A percentile compares a stretch with the other conserved stretches of the same genome.
Conservation (phyloP, 2,329 filamentous ascomycete species). For the Alternaria triticina region DNA sequence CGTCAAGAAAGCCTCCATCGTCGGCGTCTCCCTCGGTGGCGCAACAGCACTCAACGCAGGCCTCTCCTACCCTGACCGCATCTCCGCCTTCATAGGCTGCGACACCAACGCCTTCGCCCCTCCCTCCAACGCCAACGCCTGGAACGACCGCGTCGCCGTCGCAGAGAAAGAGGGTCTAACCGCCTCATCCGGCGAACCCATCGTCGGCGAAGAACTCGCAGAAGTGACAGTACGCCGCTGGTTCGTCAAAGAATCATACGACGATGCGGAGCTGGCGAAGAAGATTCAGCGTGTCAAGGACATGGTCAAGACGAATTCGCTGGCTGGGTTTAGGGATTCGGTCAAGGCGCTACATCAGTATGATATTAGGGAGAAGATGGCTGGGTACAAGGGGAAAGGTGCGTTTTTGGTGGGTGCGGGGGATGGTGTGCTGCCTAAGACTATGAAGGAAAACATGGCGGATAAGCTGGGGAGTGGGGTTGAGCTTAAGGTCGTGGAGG, state of each 20-base stretch:
- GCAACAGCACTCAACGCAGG: slow-evolving; percentile 78
- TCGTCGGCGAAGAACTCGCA: slow-evolving; percentile 70
- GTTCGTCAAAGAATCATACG: slow-evolving; percentile 71
- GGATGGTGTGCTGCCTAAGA: slow-evolving; percentile 77
- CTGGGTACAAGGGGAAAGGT: slow-evolving; percentile 62
- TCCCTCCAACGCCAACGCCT: slow-evolving; percentile 76
- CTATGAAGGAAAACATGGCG: slow-evolving; percentile 77
- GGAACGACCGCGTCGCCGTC: slow-evolving; percentile 76
- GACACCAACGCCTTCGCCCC: slow-evolving; percentile 80
- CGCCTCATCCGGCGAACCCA: slow-evolving; percentile 53
- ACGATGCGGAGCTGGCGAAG: slow-evolving; percentile 54
- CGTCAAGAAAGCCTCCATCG: slow-evolving; percentile 68
- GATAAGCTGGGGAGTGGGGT: slow-evolving; percentile 53
- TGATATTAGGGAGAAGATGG: slow-evolving; percentile 66
- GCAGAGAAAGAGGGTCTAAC: slow-evolving; percentile 62
- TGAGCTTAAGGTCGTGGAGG: slow-evolving; percentile 69
- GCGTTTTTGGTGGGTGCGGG: slow-evolving; percentile 74
- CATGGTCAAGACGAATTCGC: slow-evolving; percentile 72
- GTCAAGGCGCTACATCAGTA: slow-evolving; percentile 76
- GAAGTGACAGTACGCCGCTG: slow-evolving; percentile 75
- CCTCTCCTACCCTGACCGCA: slow-evolving; percentile 66
- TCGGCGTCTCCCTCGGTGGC: slow-evolving; percentile 83
- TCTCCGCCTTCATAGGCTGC: slow-evolving; percentile 71
- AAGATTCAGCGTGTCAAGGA: slow-evolving; percentile 66
- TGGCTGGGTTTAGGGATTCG: slow-evolving; percentile 71